Evolutionary conservation across 768 basidiomycete species (phyloP).

Genomic region (Kwoniella botswanensis): DNA sequence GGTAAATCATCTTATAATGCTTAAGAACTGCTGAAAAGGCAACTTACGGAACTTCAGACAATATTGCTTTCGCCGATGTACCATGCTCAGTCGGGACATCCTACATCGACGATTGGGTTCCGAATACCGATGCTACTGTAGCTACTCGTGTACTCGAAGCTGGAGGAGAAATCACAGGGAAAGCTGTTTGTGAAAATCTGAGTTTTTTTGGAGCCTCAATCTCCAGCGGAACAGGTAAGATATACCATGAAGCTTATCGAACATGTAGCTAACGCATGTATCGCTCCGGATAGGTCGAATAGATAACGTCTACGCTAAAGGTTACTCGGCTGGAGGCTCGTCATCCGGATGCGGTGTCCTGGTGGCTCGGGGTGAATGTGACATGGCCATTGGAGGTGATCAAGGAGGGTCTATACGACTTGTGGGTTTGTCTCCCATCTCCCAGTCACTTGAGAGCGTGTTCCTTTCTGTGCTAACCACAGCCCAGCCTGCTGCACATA

Average conservation of each 20-base stretch:
- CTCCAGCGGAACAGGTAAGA: conserved; percentile 35
- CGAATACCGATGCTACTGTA: conserved; percentile 61
- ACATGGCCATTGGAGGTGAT: conserved; percentile 63
- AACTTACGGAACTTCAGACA: conserved; percentile 39
- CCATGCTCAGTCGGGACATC: conserved; percentile 61
- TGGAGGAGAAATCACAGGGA: conserved; percentile 60
- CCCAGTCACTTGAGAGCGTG: neutral
- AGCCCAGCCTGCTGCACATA: conserved; percentile 28
- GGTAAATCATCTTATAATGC: conserved; percentile 34
- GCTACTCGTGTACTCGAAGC: conserved; percentile 62
- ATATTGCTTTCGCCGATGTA: conserved; percentile 60
- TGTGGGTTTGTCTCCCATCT: conserved; percentile 44
- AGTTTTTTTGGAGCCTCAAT: conserved; percentile 36
- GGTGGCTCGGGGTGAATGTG: conserved; percentile 59
- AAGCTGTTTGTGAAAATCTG: conserved; percentile 59
- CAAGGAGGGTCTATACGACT: conserved; percentile 63
- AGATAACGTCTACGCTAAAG: conserved; percentile 60
- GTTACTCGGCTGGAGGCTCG: conserved; percentile 61
- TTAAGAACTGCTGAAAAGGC: neutral
- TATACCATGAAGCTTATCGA: neutral
- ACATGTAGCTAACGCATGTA: no score
- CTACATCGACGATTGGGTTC: conserved; percentile 57
- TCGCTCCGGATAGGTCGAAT: conserved; percentile 49
- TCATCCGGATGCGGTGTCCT: conserved; percentile 62
- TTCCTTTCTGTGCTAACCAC: neutral